Evolutionary conservation across 257 asterid species (phyloP), one percentile per base, ranked within the genome.

Genomic region (Thymus quinquecostatus): DNA sequence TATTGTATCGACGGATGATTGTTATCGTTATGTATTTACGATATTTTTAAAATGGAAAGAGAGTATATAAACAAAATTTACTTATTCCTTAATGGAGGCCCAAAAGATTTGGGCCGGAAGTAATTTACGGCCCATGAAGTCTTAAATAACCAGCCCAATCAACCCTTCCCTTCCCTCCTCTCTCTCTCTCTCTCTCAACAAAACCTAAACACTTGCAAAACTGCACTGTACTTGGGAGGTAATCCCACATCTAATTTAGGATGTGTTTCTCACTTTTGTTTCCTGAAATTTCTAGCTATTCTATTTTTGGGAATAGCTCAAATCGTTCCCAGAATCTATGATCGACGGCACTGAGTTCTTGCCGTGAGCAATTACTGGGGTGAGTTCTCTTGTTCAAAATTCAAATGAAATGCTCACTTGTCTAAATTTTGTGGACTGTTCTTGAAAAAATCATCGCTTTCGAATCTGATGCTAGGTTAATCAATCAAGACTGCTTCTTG

Each of bases 401-500:
- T 4, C 0, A 4, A 5, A 43, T 21, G 21, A 63, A 43, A 10
- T 0, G 2, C 9, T 6, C 33, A 0, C 43, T 61, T n/a, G 34
- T 34, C 43, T 40, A 40, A 57, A 60, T 28, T 13, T 67, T 62
- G 43, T 69, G 9, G 2, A 41, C 1, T 32, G 9, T 8, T 63
- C 11, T 54, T 21, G 14, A 40, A 54, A 33, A 41, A 55, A 47
- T 36, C 4, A 38, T 38, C 27, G 13, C 38, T 55, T 58, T 5
- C 58, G n/a, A 34, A 33, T 32, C 47, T n/a, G 0, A 51, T 21
- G 21, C 21, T 21, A 6, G 56, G 34, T 48, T 40, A 11, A n/a
- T 11, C 38, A 36, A 59, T 68, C 49, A 50, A 56, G 73, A 54
- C 21, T 64, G 48, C 36, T 47, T 40, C 4, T 43, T 59, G 64